Base-by-base conservation (phyloP, 148 eudicot species). In the Chenopodium quinoa region DNA sequence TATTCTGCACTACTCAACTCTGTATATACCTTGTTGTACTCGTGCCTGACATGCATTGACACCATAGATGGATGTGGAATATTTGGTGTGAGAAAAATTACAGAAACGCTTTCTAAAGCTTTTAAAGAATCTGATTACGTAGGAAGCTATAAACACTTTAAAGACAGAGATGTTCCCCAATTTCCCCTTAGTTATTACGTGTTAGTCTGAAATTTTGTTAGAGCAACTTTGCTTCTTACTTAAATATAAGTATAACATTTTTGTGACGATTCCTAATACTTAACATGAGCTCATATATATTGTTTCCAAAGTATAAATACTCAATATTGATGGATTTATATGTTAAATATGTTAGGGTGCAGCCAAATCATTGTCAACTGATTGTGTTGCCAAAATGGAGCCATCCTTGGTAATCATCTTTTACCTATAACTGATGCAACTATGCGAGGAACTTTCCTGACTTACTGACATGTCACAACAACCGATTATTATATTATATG, bases 321-420 rank as follows among this genome's bases (percentile, higher is more conserved):
- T 70, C 7, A 75, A 50, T 47, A 63, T 34, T 79, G 29, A 75
- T 65, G 63, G 66, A 48, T 68, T 34, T 23, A 10, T 60, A 9
- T 63, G 17, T 23, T 63, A 20, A 77, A 70, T 81, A 62, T 87
- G 81, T 78, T 86, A 95, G 98, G 93, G 97, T 80, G 89, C 90
- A 34, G 84, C 87, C 19, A 87, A 87, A 84, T 88, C 93, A 85
- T 86, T 95, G 86, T 89, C 91, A 76, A 86, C 83, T 80, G 93
- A 92, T 69, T 95, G 98, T 85, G 81, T 92, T 68, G 84, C 86
- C 80, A 88, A 85, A 82, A 91, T 78, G 87, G 93, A 93, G 54
- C 90, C 98, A 58, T 85, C 83, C 62, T 85, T 91, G 98, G 98
- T 95, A 81, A 76, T 40, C 32, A 78, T 62, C 20, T 37, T 40